Base-by-base conservation (phyloP, 495 filamentous ascomycete species). In the Xylaria grammica region DNA sequence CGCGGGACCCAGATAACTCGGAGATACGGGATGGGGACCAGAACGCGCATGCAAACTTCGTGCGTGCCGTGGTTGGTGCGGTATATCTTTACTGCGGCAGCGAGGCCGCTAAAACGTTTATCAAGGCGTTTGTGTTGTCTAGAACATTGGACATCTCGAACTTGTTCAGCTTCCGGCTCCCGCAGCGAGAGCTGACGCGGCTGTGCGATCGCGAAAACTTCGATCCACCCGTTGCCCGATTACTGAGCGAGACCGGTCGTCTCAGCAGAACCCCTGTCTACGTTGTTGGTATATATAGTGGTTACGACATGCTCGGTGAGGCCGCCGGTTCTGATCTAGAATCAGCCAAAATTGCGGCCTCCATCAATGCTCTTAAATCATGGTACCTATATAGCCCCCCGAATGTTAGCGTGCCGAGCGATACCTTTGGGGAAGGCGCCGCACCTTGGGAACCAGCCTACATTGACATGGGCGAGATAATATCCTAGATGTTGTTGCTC, bases 321-420 rank as follows among this genome's bases (percentile, higher is more conserved):
- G 96, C 87, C 32, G 79, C 86, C 62, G 95, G 89, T 38, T 76
- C 85, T 53, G 91, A 84, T 77, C 79, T 98, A 62, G 77, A 91
- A 60, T 86, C 91, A 75, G 94, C 91, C 58, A 87, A 91, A 67
- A 81, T 83, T 48, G 83, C 91, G 71, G 95, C 95, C 15, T 85
- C 92, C 44, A 90, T 94, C 50, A 86, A 89, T 55, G 87, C 94
- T 19, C 79, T 99, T 68, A 96, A 96, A 82, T 82, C 86, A 19
- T 99, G 96, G 96, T 99, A 98, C 77, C 81, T 98, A 61, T 99
- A 99, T 77, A 91, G 86, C 74, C 95, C 95, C 11, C 79, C 80
- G 51, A 76, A 79, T 22, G 86, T 87, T 15, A 82, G 84, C 42
- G 82, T 97, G 51, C 95, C 95, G 27, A 96, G 91, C 76, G 88